phyloP scores from a whole-genome alignment of 257 asterid species.

The Penstemon newberryi region DNA sequence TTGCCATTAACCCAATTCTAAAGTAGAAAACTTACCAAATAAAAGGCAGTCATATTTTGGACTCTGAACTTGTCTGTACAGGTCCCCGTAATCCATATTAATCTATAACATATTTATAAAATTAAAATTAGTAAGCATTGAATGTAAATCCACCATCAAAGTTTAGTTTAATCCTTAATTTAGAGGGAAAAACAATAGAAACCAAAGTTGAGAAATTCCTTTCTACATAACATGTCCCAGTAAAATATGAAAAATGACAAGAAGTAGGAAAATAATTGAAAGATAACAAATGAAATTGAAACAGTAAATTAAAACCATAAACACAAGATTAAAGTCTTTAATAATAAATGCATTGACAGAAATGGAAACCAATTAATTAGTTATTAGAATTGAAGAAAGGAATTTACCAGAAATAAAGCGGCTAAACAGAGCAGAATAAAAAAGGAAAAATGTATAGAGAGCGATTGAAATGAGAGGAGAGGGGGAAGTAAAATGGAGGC shows the following conservation, averaged over 20 bases:
- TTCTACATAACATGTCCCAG: no score
- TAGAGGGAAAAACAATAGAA: background rate
- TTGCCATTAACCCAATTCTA: no score
- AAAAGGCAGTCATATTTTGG: conserved; percentile 89
- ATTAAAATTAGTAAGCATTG: conserved; percentile 40
- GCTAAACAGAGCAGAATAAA: conserved; percentile 7
- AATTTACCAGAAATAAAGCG: conserved; percentile 40
- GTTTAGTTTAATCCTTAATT: conserved; percentile 29
- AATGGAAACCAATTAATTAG: no score
- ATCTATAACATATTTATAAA: conserved; percentile 40
- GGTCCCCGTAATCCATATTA: conserved; percentile 69
- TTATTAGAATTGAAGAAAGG: conserved; percentile 1
- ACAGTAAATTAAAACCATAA: no score
- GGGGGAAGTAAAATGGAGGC: conserved; percentile 40
- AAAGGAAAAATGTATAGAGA: conserved; percentile 13
- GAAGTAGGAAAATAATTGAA: no score
- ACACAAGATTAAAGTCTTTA: no score
- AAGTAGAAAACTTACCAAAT: conserved; percentile 54
- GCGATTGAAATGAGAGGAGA: conserved; percentile 39
- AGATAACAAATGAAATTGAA: no score
- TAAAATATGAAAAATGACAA: conserved; percentile 9
- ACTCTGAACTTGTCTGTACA: conserved; percentile 64
- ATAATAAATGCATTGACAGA: no score
- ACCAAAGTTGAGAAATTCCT: no score
- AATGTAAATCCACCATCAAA: conserved; percentile 26